Conservation (phyloP, 192 early-diverging fungal species). For the Spinellus fusiger region DNA sequence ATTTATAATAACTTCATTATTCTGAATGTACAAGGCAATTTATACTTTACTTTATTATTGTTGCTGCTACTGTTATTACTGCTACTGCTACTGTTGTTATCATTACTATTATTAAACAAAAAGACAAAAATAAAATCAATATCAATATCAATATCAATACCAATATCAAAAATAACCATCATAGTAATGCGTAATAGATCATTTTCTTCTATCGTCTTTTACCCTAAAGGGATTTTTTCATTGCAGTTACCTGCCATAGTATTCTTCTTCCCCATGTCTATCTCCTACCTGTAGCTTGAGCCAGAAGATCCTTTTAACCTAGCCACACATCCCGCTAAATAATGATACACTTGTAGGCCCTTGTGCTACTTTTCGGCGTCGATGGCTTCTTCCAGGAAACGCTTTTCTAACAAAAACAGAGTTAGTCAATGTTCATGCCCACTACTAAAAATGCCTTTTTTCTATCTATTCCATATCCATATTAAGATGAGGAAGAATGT, state of each 20-base stretch:
- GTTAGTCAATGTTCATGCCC: not conserved
- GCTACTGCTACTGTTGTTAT: no score
- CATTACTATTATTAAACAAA: no score
- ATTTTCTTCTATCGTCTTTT: not conserved
- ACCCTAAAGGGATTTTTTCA: not conserved
- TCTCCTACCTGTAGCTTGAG: not conserved
- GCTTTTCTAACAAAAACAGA: not conserved
- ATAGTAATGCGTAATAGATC: not conserved
- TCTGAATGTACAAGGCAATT: no score
- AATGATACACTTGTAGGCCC: not conserved
- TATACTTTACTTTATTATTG: no score
- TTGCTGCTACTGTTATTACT: no score
- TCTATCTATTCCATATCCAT: conserved; percentile 11
- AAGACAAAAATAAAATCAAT: not conserved
- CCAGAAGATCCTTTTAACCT: not conserved
- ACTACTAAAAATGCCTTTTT: not conserved
- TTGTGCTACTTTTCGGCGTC: not conserved
- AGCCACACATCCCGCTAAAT: not conserved
- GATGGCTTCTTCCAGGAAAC: not conserved
- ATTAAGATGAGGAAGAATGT: conserved; percentile 82
- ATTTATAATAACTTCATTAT: no score
- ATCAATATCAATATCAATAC: not conserved
- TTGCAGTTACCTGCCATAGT: not conserved
- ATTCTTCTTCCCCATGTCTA: not conserved
- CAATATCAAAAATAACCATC: not conserved